These are phyloP conservation scores for Celoporthe dispersa DNA, from an alignment of 2,329 filamentous ascomycete species.

Conservation along the genomic window DNA sequence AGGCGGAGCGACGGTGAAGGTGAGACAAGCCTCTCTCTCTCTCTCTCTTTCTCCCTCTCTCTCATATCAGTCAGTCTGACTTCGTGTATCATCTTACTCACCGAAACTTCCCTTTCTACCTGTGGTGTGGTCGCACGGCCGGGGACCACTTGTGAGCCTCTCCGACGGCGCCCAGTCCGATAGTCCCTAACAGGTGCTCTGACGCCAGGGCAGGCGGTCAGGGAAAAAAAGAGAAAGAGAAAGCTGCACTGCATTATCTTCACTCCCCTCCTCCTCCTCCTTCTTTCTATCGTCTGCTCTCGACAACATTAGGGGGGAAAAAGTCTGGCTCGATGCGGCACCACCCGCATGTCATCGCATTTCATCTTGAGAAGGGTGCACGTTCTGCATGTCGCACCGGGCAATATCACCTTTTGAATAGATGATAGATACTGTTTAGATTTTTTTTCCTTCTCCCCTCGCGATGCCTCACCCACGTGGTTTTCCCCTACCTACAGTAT, in stretches of 20 bases:
- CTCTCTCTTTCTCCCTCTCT: not conserved
- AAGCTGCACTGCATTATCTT: not conserved
- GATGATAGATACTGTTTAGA: not conserved
- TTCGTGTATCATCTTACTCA: not conserved
- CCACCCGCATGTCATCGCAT: not conserved
- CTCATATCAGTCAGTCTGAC: not conserved
- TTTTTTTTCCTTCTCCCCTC: not conserved
- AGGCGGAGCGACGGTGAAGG: not conserved
- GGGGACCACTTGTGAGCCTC: not conserved
- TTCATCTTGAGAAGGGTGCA: not conserved
- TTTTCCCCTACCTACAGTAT: not conserved
- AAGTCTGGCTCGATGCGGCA: not conserved
- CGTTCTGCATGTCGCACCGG: not conserved
- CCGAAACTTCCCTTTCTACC: not conserved
- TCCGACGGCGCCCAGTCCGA: not conserved
- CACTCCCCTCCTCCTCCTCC: not conserved
- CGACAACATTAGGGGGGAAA: not conserved
- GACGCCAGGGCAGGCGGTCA: not conserved
- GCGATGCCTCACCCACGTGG: not conserved
- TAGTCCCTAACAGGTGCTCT: not conserved
- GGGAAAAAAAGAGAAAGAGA: not conserved
- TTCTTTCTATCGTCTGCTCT: not conserved
- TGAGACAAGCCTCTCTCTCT: not conserved
- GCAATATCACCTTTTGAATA: not conserved
- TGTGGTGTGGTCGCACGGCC: conserved; percentile 3